Base-by-base conservation (phyloP, 805 yeast species). In the Candida rishiriensis region DNA sequence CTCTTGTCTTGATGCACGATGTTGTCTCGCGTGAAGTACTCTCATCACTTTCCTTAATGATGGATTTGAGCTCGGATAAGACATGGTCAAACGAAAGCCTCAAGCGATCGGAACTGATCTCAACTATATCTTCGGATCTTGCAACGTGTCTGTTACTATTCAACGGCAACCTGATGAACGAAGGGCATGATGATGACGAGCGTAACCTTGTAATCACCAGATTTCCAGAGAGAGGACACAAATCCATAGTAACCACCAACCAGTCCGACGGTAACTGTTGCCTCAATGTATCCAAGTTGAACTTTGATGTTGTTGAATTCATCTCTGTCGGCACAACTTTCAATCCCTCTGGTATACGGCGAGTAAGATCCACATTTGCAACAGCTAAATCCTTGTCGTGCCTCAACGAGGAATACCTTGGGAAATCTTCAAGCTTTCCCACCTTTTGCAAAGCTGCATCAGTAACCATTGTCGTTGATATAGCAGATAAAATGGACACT, bases 191-290 rank as follows among this genome's bases (percentile, higher is more conserved):
- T 11, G 17, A 30, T 10, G n/a, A 28, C 0, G 46, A 6, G 10
- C 30, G 26, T 18, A 49, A 38, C 40, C 42, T 54, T 42, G 47
- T 53, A 3, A 88, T 45, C 0, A 83, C 49, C 26, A 89, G 63
- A 55, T 79, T 82, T 0, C 82, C 85, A 9, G 82, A 73, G 9
- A 69, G 53, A 0, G 76, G 64, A 49, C 88, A 80, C 9, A 78
- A 56, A 53, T 83, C 90, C 18, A 89, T 61, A 1, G 83, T 69
- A 1, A 87, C 63, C 0, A 83, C 73, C 3, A 69, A 54, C 90
- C 89, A 84, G 16, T 63, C 60, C 0, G 59, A 44, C 0, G 86
- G 85, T 8, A 76, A 47, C 1, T 44, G 29, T 41, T 44, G 38
- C 35, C 13, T 41, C 35, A 53, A 38, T 8, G 47, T 49, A 3